Conservation (phyloP, 2,329 filamentous ascomycete genomes). For the Bipolaris victoriae region DNA sequence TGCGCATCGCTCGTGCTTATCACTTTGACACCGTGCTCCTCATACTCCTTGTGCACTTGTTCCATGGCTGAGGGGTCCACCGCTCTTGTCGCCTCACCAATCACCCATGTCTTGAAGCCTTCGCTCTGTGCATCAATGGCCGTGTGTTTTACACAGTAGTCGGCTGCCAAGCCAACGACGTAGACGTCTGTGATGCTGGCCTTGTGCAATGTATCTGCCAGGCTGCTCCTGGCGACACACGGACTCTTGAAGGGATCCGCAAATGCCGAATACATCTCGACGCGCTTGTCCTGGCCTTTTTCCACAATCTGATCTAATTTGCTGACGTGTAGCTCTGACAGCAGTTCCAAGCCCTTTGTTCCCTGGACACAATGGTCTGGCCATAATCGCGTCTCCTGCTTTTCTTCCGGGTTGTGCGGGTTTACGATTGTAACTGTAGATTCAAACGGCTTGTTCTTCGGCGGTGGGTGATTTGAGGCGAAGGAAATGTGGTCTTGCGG, state of each 20-base stretch:
- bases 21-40: conserved; percentile 65
- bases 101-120: conserved; percentile 77
- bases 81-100: conserved; percentile 78
- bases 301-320: conserved; percentile 71
- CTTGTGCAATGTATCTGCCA: conserved; percentile 64
- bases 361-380: conserved; percentile 85
- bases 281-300: conserved; percentile 74
- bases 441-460: conserved; percentile 70
- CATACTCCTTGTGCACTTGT: conserved; percentile 60
- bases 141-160: conserved; percentile 86
- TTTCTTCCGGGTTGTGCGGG: conserved; percentile 67
- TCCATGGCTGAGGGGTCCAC: conserved; percentile 70
- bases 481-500: conserved; percentile 86
- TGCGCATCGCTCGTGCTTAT: conserved; percentile 64
- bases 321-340: conserved; percentile 69
- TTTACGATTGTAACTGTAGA: conserved; percentile 70
- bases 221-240: conserved; percentile 64
- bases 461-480: conserved; percentile 72
- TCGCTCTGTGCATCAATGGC: conserved; percentile 77
- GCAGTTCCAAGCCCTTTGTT: conserved; percentile 73
- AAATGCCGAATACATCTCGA: conserved; percentile 97
- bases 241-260: conserved; percentile 75
- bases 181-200: conserved; percentile 76
- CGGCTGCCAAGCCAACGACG: conserved; percentile 82
- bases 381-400: conserved; percentile 77